Base-by-base conservation (phyloP, 805 yeast genomes). In the Candida palmyrensis region DNA sequence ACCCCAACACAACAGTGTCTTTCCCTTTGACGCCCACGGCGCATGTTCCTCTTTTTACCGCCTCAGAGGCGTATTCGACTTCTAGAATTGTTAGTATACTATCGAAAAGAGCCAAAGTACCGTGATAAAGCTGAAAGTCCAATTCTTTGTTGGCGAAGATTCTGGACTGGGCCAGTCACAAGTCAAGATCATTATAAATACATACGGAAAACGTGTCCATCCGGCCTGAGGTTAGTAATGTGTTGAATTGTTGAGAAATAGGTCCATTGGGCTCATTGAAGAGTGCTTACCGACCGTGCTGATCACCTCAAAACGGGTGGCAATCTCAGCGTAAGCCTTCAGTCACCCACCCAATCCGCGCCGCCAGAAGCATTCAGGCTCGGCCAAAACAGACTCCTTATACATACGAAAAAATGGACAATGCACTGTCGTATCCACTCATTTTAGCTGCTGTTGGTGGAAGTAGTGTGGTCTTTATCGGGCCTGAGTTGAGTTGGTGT, bases 401-500 rank as follows among this genome's bases (percentile, higher is more conserved):
- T 25, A 77, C 89, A 48, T 76, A 82, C 82, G 96, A 87, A 68
- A 90, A 90, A 60, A 90, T 94, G 42, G 97, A 89, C 51, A 90
- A 75, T 37, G 98, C 98, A 75, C 97, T 79, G 64, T 90, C 98
- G 95, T 90, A 90, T 42, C 98, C 97, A 73, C 96, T 86, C 98
- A 90, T 90, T 29, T 12, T 47, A 21, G 9, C 9, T 21, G 9
- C 9, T 21, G 23, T 21, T 21, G n/a, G n/a, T n/a, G n/a, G n/a
- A n/a, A n/a, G n/a, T n/a, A n/a, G n/a, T n/a, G n/a, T n/a, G n/a
- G n/a, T n/a, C n/a, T n/a, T n/a, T n/a, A n/a, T n/a, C n/a, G n/a
- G n/a, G n/a, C n/a, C n/a, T n/a, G n/a, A n/a, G n/a, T n/a, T n/a
- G n/a, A n/a, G n/a, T n/a, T n/a, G n/a, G n/a, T n/a, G n/a, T n/a